These are phyloP conservation scores for Lipomyces yamadae DNA, from an alignment of 805 yeast species.

Conservation along the genomic window DNA sequence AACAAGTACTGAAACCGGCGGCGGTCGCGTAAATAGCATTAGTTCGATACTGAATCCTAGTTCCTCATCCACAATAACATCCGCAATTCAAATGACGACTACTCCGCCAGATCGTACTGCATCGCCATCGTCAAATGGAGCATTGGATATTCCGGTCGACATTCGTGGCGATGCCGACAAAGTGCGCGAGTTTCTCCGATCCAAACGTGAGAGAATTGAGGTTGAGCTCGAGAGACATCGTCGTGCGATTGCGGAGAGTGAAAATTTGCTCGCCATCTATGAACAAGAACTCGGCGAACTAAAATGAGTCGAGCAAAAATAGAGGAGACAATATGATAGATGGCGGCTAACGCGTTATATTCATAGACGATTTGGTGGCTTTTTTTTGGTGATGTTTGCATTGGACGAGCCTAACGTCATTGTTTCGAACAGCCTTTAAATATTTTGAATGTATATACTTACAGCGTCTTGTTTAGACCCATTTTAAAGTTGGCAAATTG, in stretches of 20 bases:
- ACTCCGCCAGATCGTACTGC: conserved; percentile 7
- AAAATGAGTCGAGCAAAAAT: not conserved
- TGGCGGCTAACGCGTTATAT: not conserved
- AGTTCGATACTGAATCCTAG: conserved; percentile 35
- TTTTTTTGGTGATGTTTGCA: not conserved
- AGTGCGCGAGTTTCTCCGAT: conserved; percentile 44
- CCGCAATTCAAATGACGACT: not conserved
- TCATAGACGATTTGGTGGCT: not conserved
- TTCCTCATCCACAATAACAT: conserved; percentile 1
- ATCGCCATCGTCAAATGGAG: not conserved
- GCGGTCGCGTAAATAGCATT: conserved; percentile 31
- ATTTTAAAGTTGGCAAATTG: no score
- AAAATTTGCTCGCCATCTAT: conserved; percentile 41
- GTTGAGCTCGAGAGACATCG: conserved; percentile 44
- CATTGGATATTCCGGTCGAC: conserved; percentile 41
- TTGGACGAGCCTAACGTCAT: not conserved
- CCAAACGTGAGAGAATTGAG: conserved; percentile 44
- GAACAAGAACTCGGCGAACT: conserved; percentile 41
- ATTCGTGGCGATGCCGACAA: conserved; percentile 40
- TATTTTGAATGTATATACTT: not conserved
- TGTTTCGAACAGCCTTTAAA: not conserved
- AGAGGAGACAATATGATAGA: not conserved
- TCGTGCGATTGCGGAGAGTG: conserved; percentile 40
- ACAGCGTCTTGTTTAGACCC: not conserved
- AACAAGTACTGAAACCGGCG: conserved; percentile 11